Percentiles rank a stretch among this genome's conserved stretches.
These are phyloP conservation scores for Camelina hispida DNA, from an alignment of 345 rosid genomes.

Conservation along the genomic window DNA sequence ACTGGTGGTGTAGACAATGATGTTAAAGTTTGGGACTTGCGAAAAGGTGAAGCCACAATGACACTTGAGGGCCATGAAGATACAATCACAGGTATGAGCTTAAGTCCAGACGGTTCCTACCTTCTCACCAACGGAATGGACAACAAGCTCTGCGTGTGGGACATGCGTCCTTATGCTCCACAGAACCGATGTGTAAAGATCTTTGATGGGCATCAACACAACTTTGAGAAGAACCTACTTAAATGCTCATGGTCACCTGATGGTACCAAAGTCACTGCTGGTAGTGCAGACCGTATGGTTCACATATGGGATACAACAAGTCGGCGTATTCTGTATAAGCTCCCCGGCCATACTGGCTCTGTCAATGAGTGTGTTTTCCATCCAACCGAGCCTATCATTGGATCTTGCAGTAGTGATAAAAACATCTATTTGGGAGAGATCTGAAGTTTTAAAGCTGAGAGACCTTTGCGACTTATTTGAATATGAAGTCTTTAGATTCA, in stretches of 20 bases:
- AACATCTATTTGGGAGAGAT: slow-evolving; percentile 93
- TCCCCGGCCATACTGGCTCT: slow-evolving; percentile 94
- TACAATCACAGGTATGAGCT: slow-evolving; percentile 87
- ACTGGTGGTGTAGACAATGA: slow-evolving; percentile 92
- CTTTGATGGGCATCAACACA: slow-evolving; percentile 96
- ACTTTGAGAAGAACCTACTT: slow-evolving; percentile 88
- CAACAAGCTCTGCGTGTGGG: slow-evolving; percentile 93
- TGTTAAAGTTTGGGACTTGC: slow-evolving; percentile 89
- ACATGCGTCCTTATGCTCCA: slow-evolving; percentile 97
- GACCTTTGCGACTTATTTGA: slow-evolving; percentile 13
- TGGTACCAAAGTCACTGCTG: slow-evolving; percentile 95
- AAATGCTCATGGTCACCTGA: slow-evolving; percentile 96
- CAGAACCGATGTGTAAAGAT: slow-evolving; percentile 94
- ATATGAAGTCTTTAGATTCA: slow-evolving; percentile 32
- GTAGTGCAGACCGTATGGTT: slow-evolving; percentile 97
- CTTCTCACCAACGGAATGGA: slow-evolving; percentile 97
- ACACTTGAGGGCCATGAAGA: slow-evolving; percentile 96
- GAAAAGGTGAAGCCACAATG: slow-evolving; percentile 91
- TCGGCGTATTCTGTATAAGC: slow-evolving; percentile 84
- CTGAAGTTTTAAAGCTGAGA: slow-evolving; percentile 45
- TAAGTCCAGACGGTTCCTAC: slow-evolving; percentile 97
- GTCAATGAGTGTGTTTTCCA: slow-evolving; percentile 91
- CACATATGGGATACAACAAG: slow-evolving; percentile 96
- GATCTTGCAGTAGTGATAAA: slow-evolving; percentile 96
- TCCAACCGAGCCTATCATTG: slow-evolving; percentile 84